Evolutionary conservation across 345 rosid genomes (phyloP).

Genomic region (Capsella bursapastoris): DNA sequence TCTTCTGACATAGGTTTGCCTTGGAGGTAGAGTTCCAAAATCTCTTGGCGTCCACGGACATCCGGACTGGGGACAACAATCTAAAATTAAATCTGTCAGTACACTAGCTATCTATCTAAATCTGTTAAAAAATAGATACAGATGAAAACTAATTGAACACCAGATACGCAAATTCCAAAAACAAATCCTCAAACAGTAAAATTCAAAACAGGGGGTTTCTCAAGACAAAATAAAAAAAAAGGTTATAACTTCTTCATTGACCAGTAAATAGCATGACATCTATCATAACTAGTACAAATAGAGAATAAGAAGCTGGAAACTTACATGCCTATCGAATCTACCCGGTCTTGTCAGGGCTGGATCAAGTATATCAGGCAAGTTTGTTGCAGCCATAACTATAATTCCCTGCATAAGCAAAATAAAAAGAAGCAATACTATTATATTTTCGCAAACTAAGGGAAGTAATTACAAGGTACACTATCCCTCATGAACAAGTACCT

Average conservation of each 20-base stretch:
- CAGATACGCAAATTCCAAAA: not conserved
- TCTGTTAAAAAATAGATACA: not conserved
- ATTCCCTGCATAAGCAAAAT: conserved; percentile 67
- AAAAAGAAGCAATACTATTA: conserved; percentile 21
- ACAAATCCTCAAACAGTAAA: not conserved
- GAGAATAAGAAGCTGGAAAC: conserved; percentile 49
- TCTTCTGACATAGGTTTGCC: conserved; percentile 90
- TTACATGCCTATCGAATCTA: conserved; percentile 98
- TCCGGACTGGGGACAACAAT: conserved; percentile 97
- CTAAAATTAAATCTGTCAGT: conserved; percentile 55
- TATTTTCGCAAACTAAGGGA: not conserved
- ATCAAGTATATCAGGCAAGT: conserved; percentile 98
- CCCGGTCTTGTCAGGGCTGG: conserved; percentile 99
- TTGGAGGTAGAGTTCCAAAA: conserved; percentile 91
- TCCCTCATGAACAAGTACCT: conserved; percentile 53
- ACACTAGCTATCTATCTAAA: not conserved
- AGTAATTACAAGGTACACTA: conserved; percentile 14
- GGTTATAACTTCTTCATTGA: not conserved
- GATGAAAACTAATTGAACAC: not conserved
- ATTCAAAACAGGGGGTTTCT: conserved; percentile 16
- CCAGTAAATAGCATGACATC: not conserved
- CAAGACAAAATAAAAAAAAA: not conserved
- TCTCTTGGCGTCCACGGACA: conserved; percentile 93
- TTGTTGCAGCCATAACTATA: conserved; percentile 98
- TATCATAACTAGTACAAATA: not conserved